phyloP scores from a whole-genome alignment of 495 filamentous ascomycete species.

The Neurospora pannonica region DNA sequence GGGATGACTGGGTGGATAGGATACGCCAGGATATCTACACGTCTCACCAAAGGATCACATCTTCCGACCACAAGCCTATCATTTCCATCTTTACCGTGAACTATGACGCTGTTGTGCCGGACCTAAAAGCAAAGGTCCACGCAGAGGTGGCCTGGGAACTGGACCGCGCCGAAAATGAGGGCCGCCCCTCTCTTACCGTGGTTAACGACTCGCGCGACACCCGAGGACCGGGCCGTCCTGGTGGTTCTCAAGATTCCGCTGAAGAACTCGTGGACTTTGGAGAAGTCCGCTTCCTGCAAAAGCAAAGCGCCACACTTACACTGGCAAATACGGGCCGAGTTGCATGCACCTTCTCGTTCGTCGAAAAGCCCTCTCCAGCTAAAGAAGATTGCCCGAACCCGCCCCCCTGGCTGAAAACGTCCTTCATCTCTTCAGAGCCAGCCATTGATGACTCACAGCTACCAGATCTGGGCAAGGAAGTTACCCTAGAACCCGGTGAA shows the following conservation, averaged over 20 bases:
- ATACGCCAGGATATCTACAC: conserved; percentile 66
- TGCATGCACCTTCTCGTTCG: conserved; percentile 63
- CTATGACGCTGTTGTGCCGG: conserved; percentile 76
- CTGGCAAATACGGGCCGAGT: conserved; percentile 87
- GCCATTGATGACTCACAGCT: conserved; percentile 26
- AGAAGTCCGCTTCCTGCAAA: conserved; percentile 55
- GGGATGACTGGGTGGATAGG: conserved; percentile 50
- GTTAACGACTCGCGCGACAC: conserved; percentile 54
- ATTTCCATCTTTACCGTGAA: conserved; percentile 68
- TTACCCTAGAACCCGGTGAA: conserved; percentile 74
- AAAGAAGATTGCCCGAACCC: conserved; percentile 32
- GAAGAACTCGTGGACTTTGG: conserved; percentile 68
- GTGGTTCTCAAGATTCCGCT: conserved; percentile 2
- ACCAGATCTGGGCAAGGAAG: conserved; percentile 35
- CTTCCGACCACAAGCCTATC: conserved; percentile 94
- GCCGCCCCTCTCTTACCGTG: conserved; percentile 72
- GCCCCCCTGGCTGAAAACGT: conserved; percentile 59
- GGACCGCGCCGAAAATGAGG: conserved; percentile 89
- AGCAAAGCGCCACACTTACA: conserved; percentile 56
- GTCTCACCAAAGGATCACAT: conserved; percentile 78
- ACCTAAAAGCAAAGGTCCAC: conserved; percentile 72
- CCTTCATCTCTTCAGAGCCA: conserved; percentile 40
- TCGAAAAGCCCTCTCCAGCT: conserved; percentile 50
- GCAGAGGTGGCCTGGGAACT: conserved; percentile 80
- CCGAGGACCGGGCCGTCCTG: conserved; percentile 12